Conservation (phyloP, 176 grass and related monocot genomes). For the Phoenix roebelenii region DNA sequence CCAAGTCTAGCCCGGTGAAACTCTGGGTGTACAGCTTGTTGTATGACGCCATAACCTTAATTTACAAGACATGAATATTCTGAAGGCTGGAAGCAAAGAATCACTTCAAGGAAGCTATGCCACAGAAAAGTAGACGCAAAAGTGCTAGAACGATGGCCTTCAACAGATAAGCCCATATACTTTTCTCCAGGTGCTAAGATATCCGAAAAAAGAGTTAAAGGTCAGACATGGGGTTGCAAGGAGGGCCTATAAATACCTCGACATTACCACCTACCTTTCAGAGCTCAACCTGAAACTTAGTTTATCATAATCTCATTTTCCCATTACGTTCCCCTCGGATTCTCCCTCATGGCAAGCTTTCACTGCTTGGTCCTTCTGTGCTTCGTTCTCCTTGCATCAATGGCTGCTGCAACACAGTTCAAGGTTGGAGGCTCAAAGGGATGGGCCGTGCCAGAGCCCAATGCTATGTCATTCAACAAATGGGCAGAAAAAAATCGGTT, state of each 20-base stretch:
- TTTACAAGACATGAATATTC: conserved; percentile 56
- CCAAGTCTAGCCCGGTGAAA: too few species aligned
- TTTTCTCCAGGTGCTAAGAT: conserved; percentile 1
- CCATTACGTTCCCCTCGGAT: background rate
- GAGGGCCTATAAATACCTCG: conserved; percentile 2
- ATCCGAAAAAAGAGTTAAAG: background rate
- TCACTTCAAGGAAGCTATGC: conserved; percentile 26
- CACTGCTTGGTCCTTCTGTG: conserved; percentile 26
- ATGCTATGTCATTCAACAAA: conserved; percentile 41
- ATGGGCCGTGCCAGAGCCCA: conserved; percentile 41
- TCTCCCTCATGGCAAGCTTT: conserved; percentile 33
- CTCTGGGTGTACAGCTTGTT: too few species aligned
- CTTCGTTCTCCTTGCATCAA: conserved; percentile 27
- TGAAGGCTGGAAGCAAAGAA: conserved; percentile 48
- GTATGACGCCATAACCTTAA: background rate
- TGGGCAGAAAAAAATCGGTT: conserved; percentile 81
- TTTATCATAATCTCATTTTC: background rate
- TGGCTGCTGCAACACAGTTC: conserved; percentile 50
- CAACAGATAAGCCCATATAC: conserved; percentile 8
- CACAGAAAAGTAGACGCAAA: conserved; percentile 11
- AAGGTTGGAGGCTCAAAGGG: conserved; percentile 56
- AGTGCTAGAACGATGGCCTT: background rate
- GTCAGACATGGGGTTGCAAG: background rate
- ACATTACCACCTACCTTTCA: background rate
- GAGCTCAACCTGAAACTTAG: background rate